A percentile compares a stretch with the other conserved stretches of the same genome.
Conservation (phyloP, 148 eudicot genomes). For the Chenopodium formosanum region DNA sequence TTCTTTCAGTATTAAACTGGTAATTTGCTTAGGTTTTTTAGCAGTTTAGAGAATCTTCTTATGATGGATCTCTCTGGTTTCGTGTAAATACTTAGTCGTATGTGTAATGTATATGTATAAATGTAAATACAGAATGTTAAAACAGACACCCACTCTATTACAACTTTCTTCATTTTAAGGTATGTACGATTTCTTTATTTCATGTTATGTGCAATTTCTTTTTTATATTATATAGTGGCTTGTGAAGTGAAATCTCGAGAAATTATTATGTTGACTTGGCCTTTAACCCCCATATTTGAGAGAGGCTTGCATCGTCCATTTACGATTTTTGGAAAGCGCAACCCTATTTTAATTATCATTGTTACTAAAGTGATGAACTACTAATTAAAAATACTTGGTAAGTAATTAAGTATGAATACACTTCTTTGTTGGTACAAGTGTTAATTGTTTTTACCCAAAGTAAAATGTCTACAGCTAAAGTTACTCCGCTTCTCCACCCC, state of each 20-base stretch:
- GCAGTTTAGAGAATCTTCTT: conserved; percentile 9
- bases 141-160: conserved; percentile 1
- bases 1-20: conserved; percentile 7
- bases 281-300: too few species aligned
- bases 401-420: too few species aligned
- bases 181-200: neutral
- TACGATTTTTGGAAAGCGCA: too few species aligned
- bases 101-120: conserved; percentile 25
- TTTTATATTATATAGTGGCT: neutral
- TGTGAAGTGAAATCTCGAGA: neutral
- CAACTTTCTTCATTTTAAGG: conserved; percentile 1
- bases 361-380: too few species aligned
- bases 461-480: too few species aligned
- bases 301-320: too few species aligned
- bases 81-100: neutral
- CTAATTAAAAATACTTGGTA: too few species aligned
- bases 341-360: too few species aligned
- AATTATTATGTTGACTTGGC: too few species aligned
- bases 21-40: conserved; percentile 14
- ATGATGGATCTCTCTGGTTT: neutral
- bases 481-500: too few species aligned
- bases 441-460: too few species aligned
- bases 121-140: conserved; percentile 4
- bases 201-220: neutral
- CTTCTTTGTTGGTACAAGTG: too few species aligned